A percentile compares a stretch with the other conserved stretches of the same genome.
These are phyloP conservation scores for Epithele typhae DNA, from an alignment of 768 basidiomycete genomes.

Conservation along the genomic window DNA sequence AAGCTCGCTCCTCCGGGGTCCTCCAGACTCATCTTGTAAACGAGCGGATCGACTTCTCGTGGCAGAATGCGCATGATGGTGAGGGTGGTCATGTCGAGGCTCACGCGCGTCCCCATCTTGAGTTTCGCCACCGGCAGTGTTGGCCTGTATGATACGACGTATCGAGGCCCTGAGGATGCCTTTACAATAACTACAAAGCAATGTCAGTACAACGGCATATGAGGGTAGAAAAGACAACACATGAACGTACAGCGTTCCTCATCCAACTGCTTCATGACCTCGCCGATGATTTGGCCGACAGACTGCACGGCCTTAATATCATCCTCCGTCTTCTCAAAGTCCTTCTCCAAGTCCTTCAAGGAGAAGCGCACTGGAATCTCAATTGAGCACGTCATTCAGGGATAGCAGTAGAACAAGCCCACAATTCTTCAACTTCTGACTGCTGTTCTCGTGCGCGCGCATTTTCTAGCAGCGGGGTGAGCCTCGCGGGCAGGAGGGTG, in stretches of 20 bases:
- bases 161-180: slow-evolving; percentile 95
- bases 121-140: slow-evolving; percentile 89
- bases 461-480: slow-evolving; percentile 80
- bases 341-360: slow-evolving; percentile 83
- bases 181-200: slow-evolving; percentile 84
- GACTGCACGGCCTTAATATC: slow-evolving; percentile 99
- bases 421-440: slow-evolving; percentile 90
- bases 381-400: neutral
- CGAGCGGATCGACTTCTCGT: slow-evolving; percentile 94
- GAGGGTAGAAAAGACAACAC: neutral
- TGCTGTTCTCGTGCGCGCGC: slow-evolving; percentile 82
- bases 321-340: slow-evolving; percentile 93
- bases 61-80: slow-evolving; percentile 99
- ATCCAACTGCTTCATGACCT: slow-evolving; percentile 97
- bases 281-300: slow-evolving; percentile 98
- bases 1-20: slow-evolving; percentile 95
- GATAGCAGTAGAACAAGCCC: slow-evolving; percentile 26
- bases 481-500: neutral
- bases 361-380: slow-evolving; percentile 76
- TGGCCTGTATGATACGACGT: slow-evolving; percentile 96
- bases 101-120: slow-evolving; percentile 91
- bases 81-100: slow-evolving; percentile 97
- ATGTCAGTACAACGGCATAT: slow-evolving; percentile 1
- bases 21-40: slow-evolving; percentile 99
- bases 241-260: slow-evolving; percentile 85